A percentile compares a stretch with the other conserved stretches of the same genome.
phyloP scores from a whole-genome alignment of 352 stramenopile species.

The Pythium phragmiticola region DNA sequence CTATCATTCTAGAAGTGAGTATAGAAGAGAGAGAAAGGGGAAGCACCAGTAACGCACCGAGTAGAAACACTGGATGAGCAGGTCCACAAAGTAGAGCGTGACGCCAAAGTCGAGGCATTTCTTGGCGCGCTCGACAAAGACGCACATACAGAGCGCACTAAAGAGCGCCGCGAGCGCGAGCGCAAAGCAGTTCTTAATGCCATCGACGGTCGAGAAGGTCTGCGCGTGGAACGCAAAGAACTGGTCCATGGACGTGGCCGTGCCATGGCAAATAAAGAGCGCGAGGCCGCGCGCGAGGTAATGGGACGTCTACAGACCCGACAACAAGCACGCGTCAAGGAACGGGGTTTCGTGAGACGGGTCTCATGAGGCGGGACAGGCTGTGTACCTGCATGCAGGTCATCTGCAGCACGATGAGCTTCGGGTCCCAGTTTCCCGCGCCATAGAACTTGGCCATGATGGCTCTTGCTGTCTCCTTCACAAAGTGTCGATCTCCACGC shows the following conservation, averaged over 20 bases:
- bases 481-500: neutral
- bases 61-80: constrained; percentile 82
- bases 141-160: constrained; percentile 67
- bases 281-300: constrained; percentile 76
- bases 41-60: constrained; percentile 53
- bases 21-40: constrained; percentile 1
- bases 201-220: constrained; percentile 69
- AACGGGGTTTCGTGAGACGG: constrained; percentile 3
- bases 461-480: neutral
- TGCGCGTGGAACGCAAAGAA: constrained; percentile 87
- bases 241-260: constrained; percentile 66
- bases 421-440: constrained; percentile 74
- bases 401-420: constrained; percentile 88
- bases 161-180: constrained; percentile 52
- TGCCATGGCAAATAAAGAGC: constrained; percentile 74
- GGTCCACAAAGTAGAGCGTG: constrained; percentile 87
- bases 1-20: constrained; percentile 24
- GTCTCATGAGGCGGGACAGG: neutral
- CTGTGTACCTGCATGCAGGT: constrained; percentile 87
- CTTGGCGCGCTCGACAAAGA: constrained; percentile 88
- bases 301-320: constrained; percentile 56
- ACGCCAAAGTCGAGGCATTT: constrained; percentile 91
- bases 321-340: neutral
- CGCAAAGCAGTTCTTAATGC: constrained; percentile 81
- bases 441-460: constrained; percentile 86